Evolutionary conservation across 495 filamentous ascomycete species (phyloP).

Genomic region (Oleoguttula mirabilis): DNA sequence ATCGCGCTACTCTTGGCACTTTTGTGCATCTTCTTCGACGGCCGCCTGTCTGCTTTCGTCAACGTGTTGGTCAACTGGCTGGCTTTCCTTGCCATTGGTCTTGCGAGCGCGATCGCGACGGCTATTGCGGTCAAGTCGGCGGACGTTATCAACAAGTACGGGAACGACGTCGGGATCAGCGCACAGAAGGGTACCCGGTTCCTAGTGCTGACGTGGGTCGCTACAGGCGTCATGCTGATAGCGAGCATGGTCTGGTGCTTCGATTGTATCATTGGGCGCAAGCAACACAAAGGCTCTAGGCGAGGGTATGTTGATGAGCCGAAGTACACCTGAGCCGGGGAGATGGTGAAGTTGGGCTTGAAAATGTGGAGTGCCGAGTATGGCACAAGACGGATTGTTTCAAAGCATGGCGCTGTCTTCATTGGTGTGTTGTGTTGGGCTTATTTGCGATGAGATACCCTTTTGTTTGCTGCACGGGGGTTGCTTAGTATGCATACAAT

Average conservation of each 20-base stretch:
- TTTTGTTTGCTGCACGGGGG: no score
- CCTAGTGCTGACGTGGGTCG: constrained; percentile 49
- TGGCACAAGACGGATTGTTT: no score
- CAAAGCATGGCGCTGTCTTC: no score
- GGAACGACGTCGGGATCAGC: constrained; percentile 40
- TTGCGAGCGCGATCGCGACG: constrained; percentile 56
- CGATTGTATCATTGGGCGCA: constrained; percentile 22
- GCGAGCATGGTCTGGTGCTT: constrained; percentile 31
- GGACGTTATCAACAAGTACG: constrained; percentile 46
- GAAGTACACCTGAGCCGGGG: no score
- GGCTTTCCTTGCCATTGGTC: constrained; percentile 36
- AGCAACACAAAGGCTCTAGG: no score
- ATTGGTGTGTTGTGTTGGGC: no score
- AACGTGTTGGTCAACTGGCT: constrained; percentile 35
- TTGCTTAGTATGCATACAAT: no score
- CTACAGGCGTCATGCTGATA: constrained; percentile 39
- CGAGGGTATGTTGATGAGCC: no score
- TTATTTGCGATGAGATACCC: no score
- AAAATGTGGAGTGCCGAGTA: no score
- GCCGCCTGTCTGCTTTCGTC: constrained; percentile 30
- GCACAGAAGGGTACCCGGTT: constrained; percentile 45
- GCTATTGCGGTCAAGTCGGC: constrained; percentile 46
- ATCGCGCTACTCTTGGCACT: constrained; percentile 42
- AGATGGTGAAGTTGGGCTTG: no score
- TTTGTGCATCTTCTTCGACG: constrained; percentile 30